These are phyloP conservation scores for Fonsecaea pugnacius DNA, from an alignment of 2,329 filamentous ascomycete species.

Conservation along the genomic window DNA sequence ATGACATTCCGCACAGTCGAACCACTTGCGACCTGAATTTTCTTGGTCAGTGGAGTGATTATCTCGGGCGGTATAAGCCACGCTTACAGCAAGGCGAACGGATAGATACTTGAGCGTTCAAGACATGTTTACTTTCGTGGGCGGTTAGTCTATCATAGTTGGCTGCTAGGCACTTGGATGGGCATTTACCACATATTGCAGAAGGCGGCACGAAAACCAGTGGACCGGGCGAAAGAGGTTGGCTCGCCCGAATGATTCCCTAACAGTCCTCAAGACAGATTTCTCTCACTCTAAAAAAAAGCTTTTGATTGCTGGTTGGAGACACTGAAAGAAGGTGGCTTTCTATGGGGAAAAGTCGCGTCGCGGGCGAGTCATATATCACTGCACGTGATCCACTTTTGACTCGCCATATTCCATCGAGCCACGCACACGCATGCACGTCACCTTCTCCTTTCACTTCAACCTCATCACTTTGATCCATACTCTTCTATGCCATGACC, in stretches of 20 bases:
- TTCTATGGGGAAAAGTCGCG: slow-evolving; percentile 2
- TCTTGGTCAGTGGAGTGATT: background rate
- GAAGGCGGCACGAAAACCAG: background rate
- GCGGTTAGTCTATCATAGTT: background rate
- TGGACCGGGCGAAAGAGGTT: too few species aligned
- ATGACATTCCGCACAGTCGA: slow-evolving; percentile 97
- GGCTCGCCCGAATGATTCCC: background rate
- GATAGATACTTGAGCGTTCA: slow-evolving; percentile 97
- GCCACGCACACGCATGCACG: background rate
- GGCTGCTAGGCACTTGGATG: background rate
- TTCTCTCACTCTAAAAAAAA: background rate
- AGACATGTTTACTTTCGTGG: slow-evolving; percentile 85
- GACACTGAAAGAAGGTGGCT: background rate
- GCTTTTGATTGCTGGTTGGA: background rate
- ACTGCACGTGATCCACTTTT: background rate
- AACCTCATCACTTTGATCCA: background rate
- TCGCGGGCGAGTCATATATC: slow-evolving; percentile 12
- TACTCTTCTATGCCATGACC: background rate
- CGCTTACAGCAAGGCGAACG: slow-evolving; percentile 86
- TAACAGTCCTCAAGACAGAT: background rate
- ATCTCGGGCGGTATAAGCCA: background rate
- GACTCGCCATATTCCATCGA: background rate
- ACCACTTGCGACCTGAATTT: slow-evolving; percentile 84
- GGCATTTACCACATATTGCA: slow-evolving; percentile 17
- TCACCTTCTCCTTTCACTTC: background rate